Evolutionary conservation across 2,329 filamentous ascomycete species (phyloP), one percentile per base, ranked within the genome.

Genomic region (Neofusicoccum parvum): DNA sequence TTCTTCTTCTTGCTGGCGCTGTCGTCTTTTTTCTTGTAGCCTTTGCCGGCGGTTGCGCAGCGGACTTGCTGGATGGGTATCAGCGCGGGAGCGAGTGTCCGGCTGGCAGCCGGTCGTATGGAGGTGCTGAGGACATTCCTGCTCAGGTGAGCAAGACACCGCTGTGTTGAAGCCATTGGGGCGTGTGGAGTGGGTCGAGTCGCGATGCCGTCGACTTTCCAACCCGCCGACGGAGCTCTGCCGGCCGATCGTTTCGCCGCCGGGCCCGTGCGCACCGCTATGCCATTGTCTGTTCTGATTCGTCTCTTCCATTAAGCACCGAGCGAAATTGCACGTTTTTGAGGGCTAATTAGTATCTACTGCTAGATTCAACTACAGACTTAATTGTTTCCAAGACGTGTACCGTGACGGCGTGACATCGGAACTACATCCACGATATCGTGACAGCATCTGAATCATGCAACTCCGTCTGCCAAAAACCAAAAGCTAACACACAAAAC

Each of bases 1-100:
- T 87, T 85, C 62, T 83, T 79, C 71, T 84, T 82, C 78, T 85
- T 88, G 20, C 43, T n/a, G 62, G 67, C 34, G 70, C 68, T 66
- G 73, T 73, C 68, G 14, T 82, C 81, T 74, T 80, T 81, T 20
- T 76, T 73, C 66, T 76, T 76, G 71, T 78, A 78, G 51, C 53
- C 50, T 68, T 79, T 80, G 50, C 73, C 70, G 23, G 76, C 74
- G 69, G 80, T 80, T 32, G 41, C 59, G 54, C 39, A 58, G 69
- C 80, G 79, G 67, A 79, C 69, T 64, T 79, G 74, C 67, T 78
- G 77, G 68, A 73, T 70, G 48, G 74, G 69, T 66, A 75, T 67
- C 32, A 58, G 15, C 4, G 50, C 45, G 12, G 62, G 50, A 34
- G 34, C 39, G 17, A 45, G 12, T 34, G 48, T 23, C 41, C 56